phyloP scores from a whole-genome alignment of 2,329 filamentous ascomycete genomes.

The Cercospora zeina region DNA sequence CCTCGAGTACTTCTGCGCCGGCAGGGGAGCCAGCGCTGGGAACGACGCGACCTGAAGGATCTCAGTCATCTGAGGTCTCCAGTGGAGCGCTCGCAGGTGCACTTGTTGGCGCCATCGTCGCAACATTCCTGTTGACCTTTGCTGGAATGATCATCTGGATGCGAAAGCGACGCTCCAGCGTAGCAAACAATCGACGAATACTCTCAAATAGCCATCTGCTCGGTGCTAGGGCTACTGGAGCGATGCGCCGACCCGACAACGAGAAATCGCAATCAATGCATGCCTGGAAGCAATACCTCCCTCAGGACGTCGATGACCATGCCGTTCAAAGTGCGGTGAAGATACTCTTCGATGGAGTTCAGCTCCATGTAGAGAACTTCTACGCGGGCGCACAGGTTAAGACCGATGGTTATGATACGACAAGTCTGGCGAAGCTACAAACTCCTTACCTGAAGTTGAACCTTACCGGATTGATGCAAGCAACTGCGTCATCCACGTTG shows the following conservation, averaged over 20 bases:
- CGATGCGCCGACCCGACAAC: background rate
- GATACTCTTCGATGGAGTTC: background rate
- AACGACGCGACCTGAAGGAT: background rate
- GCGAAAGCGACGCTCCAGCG: background rate
- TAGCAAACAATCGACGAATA: background rate
- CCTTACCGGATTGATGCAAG: background rate
- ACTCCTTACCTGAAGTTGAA: background rate
- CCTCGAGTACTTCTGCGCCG: background rate
- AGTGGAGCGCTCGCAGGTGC: background rate
- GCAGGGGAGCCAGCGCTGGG: background rate
- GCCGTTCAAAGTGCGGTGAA: background rate
- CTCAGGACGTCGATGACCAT: background rate
- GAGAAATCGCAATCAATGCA: background rate
- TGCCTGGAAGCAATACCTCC: background rate
- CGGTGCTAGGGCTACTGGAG: background rate
- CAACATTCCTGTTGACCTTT: background rate
- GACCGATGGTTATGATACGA: background rate
- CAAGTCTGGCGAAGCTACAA: background rate
- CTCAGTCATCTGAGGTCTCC: background rate
- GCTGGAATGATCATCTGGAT: background rate
- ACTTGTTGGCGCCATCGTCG: background rate
- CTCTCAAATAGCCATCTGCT: background rate
- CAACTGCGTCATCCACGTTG: background rate
- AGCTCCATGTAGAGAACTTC: background rate
- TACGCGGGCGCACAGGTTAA: background rate